These are phyloP conservation scores for Gastrodia elata DNA, from an alignment of 106 monocot species.

Conservation along the genomic window DNA sequence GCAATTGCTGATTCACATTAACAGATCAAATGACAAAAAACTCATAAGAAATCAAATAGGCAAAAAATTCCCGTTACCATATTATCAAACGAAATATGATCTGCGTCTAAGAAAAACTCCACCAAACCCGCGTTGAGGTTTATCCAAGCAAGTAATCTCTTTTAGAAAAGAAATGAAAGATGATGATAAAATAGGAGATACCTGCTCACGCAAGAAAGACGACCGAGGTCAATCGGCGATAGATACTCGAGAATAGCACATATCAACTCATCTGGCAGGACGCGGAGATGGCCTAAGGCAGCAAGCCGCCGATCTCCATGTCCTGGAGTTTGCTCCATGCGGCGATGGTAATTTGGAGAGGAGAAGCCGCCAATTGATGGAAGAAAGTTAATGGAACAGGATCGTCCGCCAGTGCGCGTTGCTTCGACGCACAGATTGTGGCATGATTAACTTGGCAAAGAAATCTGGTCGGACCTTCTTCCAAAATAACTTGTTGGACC, in stretches of 20 bases:
- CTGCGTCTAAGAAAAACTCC: not conserved
- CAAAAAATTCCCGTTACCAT: too few relatives aligned
- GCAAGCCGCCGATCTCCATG: constrained; percentile 55
- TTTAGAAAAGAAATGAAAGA: not conserved
- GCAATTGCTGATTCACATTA: too few relatives aligned
- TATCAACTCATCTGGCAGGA: constrained; percentile 76
- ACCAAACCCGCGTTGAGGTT: not conserved
- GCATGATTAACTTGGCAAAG: not conserved
- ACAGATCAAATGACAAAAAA: too few relatives aligned
- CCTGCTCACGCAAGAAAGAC: constrained; percentile 94
- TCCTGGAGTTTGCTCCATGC: not conserved
- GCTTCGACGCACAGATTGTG: not conserved
- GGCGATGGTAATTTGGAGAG: not conserved
- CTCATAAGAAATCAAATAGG: too few relatives aligned
- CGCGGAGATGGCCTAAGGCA: constrained; percentile 52
- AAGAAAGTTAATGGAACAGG: not conserved
- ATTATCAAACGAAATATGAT: too few relatives aligned
- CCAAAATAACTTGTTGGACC: too few relatives aligned
- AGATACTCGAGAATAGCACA: constrained; percentile 75
- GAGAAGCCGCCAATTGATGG: not conserved
- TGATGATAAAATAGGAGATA: constrained; percentile 1
- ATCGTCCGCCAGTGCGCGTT: not conserved
- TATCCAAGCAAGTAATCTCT: not conserved
- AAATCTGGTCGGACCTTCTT: too few relatives aligned
- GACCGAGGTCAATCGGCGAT: constrained; percentile 53